Evolutionary conservation across 1,284 basidiomycete genomes (phyloP).

Genomic region (Ceratobasidium sp.): DNA sequence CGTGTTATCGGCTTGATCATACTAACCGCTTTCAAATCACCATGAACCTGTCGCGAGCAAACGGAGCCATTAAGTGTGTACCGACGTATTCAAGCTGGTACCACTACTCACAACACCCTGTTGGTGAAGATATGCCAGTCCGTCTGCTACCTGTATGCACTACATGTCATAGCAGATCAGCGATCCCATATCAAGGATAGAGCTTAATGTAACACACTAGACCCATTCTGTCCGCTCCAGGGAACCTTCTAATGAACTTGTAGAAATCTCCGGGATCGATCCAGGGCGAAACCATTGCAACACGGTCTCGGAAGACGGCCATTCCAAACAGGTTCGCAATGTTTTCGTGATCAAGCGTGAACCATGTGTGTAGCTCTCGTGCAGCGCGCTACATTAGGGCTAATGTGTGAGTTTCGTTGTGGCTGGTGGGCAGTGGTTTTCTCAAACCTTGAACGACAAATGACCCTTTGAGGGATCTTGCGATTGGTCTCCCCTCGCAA

Average conservation of each 20-base stretch:
- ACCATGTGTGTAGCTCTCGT: slow-evolving; percentile 1
- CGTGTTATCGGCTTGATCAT: not conserved
- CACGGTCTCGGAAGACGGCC: not conserved
- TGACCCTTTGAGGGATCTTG: not conserved
- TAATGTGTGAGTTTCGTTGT: not conserved
- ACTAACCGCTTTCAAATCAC: slow-evolving; percentile 9
- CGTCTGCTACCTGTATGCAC: not conserved
- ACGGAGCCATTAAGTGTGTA: too few relatives aligned
- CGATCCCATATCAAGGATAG: not conserved
- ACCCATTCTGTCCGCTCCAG: not conserved
- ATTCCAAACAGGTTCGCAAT: not conserved
- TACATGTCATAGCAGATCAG: not conserved
- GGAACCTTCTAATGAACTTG: not conserved
- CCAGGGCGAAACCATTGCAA: slow-evolving; percentile 12
- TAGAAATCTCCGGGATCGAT: slow-evolving; percentile 1
- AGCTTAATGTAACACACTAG: not conserved
- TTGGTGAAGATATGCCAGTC: not conserved
- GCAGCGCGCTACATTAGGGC: not conserved
- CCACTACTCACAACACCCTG: not conserved
- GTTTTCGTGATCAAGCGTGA: not conserved
- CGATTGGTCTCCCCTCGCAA: not conserved
- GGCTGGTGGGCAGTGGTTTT: too few relatives aligned
- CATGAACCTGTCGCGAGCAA: not conserved
- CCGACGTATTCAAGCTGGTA: too few relatives aligned
- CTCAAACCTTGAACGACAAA: not conserved